Evolutionary conservation across 106 monocot genomes (phyloP).

Genomic region (Dioscorea zingiberensis): DNA sequence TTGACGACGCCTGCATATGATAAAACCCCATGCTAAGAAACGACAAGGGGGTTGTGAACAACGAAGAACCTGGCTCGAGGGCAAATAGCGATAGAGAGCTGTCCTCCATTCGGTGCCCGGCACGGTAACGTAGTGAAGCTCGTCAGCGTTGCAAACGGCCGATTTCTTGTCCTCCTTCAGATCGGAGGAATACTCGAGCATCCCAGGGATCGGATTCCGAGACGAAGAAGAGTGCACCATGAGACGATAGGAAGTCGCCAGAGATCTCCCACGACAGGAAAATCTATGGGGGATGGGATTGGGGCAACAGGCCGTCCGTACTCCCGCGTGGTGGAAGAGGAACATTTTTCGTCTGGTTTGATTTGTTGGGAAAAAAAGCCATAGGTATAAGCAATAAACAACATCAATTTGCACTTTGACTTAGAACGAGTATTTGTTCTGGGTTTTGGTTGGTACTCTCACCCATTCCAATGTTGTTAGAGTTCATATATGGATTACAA

Average conservation of each 20-base stretch:
- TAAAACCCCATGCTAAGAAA: not conserved
- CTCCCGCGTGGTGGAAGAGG: not conserved
- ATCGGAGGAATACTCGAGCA: not conserved
- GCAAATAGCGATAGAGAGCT: constrained; percentile 67
- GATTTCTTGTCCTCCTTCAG: constrained; percentile 16
- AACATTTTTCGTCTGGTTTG: too few relatives aligned
- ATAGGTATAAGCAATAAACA: too few relatives aligned
- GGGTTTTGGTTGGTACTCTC: too few relatives aligned
- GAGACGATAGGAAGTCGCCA: not conserved
- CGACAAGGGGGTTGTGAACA: not conserved
- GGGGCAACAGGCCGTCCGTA: not conserved
- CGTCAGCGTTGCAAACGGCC: constrained; percentile 54
- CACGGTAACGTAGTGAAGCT: constrained; percentile 69
- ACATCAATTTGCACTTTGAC: too few relatives aligned
- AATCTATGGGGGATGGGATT: too few relatives aligned
- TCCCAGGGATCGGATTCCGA: not conserved
- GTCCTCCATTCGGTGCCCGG: constrained; percentile 61
- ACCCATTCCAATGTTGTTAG: too few relatives aligned
- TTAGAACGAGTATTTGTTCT: too few relatives aligned
- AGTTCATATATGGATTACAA: too few relatives aligned
- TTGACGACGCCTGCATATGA: constrained; percentile 67
- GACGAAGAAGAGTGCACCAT: not conserved
- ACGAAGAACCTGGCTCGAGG: constrained; percentile 31
- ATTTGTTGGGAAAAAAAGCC: too few relatives aligned
- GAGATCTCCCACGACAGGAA: not conserved